phyloP scores from a whole-genome alignment of 1,139 yeast species.

The Pichia sp. region DNA sequence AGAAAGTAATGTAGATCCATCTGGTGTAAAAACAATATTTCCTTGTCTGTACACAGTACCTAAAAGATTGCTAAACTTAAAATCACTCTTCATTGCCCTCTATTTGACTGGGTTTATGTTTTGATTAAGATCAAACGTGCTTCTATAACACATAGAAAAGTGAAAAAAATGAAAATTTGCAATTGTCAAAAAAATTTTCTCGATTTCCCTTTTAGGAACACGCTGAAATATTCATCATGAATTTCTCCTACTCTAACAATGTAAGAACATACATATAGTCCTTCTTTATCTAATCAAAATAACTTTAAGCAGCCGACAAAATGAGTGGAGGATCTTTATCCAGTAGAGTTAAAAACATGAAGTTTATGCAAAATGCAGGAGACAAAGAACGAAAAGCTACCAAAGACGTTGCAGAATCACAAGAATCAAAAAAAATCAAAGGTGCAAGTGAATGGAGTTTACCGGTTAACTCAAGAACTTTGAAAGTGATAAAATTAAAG shows the following conservation, averaged over 20 bases:
- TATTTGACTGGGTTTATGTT: not conserved
- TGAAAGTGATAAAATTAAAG: constrained; percentile 23
- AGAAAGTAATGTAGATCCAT: constrained; percentile 74
- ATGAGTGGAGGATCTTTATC: constrained; percentile 30
- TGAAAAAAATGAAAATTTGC: constrained; percentile 6
- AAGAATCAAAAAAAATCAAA: constrained; percentile 34
- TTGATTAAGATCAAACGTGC: not conserved
- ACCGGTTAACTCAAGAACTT: constrained; percentile 30
- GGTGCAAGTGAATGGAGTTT: constrained; percentile 62
- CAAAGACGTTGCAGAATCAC: constrained; percentile 35
- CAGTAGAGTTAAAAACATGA: constrained; percentile 67
- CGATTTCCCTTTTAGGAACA: not conserved
- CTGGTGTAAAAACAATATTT: constrained; percentile 77
- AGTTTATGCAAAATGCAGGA: constrained; percentile 40
- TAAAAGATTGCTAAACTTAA: constrained; percentile 71
- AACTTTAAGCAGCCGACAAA: not conserved
- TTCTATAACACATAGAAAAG: not conserved
- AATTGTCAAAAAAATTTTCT: constrained; percentile 1
- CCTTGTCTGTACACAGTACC: constrained; percentile 96
- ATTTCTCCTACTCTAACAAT: not conserved
- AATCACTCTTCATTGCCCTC: constrained; percentile 45
- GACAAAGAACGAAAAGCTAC: constrained; percentile 7
- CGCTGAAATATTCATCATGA: not conserved
- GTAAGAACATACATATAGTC: not conserved
- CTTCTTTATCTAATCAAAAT: too few relatives aligned